These are phyloP conservation scores for Protomyces pachydermus DNA, from an alignment of 1,139 yeast genomes.

Conservation along the genomic window DNA sequence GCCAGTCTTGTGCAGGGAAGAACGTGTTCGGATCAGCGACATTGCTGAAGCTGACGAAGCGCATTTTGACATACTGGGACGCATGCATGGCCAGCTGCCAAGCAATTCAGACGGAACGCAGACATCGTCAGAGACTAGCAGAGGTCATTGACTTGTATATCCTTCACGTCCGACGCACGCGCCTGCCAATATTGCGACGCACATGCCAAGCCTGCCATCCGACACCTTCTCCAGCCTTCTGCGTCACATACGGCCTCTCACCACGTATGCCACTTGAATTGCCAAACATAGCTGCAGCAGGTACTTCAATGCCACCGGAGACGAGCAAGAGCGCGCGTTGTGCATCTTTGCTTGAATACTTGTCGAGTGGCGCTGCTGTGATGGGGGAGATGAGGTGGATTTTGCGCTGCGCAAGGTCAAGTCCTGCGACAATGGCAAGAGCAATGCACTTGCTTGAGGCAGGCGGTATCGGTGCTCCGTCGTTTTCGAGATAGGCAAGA, in stretches of 20 bases:
- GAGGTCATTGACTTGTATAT: too few relatives aligned
- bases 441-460: conserved; percentile 15
- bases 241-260: conserved; percentile 20
- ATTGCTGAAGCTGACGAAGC: too few relatives aligned
- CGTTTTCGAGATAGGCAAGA: not conserved
- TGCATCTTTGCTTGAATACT: not conserved
- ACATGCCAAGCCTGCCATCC: conserved; percentile 28
- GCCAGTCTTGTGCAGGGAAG: too few relatives aligned
- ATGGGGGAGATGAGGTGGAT: conserved; percentile 27
- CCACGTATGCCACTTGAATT: not conserved
- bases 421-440: conserved; percentile 25
- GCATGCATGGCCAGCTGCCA: too few relatives aligned
- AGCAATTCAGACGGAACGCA: too few relatives aligned
- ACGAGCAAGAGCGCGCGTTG: conserved; percentile 7
- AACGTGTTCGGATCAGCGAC: too few relatives aligned
- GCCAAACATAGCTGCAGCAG: not conserved
- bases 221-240: conserved; percentile 18
- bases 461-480: conserved; percentile 19
- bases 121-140: too few relatives aligned
- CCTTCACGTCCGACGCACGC: not conserved
- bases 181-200: conserved; percentile 18
- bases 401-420: conserved; percentile 5
- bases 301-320: conserved; percentile 26
- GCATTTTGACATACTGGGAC: too few relatives aligned
- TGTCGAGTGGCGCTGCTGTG: not conserved